phyloP scores from a whole-genome alignment of 1,139 yeast species.

The Candida tropicalis region DNA sequence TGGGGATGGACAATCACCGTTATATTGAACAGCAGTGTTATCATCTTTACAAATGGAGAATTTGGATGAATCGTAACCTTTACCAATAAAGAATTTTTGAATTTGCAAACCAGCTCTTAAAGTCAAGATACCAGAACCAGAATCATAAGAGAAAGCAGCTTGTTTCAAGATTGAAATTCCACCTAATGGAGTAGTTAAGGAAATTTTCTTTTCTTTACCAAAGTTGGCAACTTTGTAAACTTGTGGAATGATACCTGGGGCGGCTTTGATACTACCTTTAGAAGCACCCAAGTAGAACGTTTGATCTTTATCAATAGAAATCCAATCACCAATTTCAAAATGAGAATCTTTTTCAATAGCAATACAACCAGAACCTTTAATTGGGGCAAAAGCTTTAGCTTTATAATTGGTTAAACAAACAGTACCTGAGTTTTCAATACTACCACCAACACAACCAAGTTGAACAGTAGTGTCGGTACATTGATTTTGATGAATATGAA shows the following conservation, averaged over 20 bases:
- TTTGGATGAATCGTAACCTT: constrained; percentile 19
- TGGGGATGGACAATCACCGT: constrained; percentile 22
- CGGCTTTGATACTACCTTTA: constrained; percentile 8
- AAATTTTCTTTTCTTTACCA: constrained; percentile 6
- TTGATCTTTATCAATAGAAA: constrained; percentile 4
- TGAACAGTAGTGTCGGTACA: too few species aligned
- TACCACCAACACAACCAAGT: neutral
- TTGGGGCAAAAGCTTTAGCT: neutral
- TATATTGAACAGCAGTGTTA: constrained; percentile 17
- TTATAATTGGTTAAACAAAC: constrained; percentile 5
- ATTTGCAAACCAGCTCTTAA: constrained; percentile 14
- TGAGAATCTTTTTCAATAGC: constrained; percentile 5
- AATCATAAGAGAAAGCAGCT: constrained; percentile 16
- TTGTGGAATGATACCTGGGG: constrained; percentile 7
- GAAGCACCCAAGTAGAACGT: constrained; percentile 7
- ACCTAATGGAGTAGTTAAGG: constrained; percentile 2
- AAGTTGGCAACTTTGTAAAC: constrained; percentile 9
- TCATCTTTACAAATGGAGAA: constrained; percentile 19
- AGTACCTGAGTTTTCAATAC: constrained; percentile 2
- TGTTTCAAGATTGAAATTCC: neutral
- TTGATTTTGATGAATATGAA: constrained; percentile 7
- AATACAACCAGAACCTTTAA: constrained; percentile 5
- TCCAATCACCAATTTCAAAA: constrained; percentile 5
- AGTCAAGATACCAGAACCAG: constrained; percentile 25
- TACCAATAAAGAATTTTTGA: constrained; percentile 26